A percentile compares a stretch with the other conserved stretches of the same genome.
Conservation (phyloP, 2,329 filamentous ascomycete genomes). For the Sclerotinia nivalis region DNA sequence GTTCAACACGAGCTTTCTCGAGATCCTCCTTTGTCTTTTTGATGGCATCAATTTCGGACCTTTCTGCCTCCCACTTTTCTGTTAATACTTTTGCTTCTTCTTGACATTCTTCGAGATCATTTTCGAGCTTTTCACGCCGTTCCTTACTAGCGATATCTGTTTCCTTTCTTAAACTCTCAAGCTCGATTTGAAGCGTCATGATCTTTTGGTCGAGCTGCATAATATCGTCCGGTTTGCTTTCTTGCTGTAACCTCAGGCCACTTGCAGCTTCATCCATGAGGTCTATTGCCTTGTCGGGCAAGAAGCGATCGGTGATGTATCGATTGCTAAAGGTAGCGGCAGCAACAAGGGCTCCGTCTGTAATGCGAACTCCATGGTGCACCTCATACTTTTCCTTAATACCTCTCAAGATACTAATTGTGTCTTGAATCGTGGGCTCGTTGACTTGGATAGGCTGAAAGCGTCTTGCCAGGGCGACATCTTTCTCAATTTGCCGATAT, state of each 20-base stretch:
- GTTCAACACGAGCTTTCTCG: constrained; percentile 78
- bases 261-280: constrained; percentile 94
- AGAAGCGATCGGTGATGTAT: constrained; percentile 93
- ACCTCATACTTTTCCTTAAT: constrained; percentile 99
- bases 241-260: constrained; percentile 86
- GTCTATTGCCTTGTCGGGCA: constrained; percentile 97
- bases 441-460: constrained; percentile 95
- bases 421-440: constrained; percentile 87
- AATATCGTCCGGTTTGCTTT: constrained; percentile 94
- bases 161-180: constrained; percentile 92
- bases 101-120: constrained; percentile 72
- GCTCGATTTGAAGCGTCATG: constrained; percentile 95
- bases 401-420: constrained; percentile 90
- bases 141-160: constrained; percentile 88
- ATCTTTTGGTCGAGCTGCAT: constrained; percentile 91
- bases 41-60: constrained; percentile 78
- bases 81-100: constrained; percentile 74
- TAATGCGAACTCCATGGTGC: constrained; percentile 94
- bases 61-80: constrained; percentile 87
- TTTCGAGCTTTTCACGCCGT: constrained; percentile 80
- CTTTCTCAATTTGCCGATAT: constrained; percentile 92
- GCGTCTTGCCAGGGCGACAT: constrained; percentile 84
- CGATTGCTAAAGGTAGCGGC: constrained; percentile 91
- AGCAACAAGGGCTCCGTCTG: constrained; percentile 86
- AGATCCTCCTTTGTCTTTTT: constrained; percentile 88